A percentile compares a stretch with the other conserved stretches of the same genome.
phyloP scores from a whole-genome alignment of 2,329 filamentous ascomycete species.

The Penicillium sp. region DNA sequence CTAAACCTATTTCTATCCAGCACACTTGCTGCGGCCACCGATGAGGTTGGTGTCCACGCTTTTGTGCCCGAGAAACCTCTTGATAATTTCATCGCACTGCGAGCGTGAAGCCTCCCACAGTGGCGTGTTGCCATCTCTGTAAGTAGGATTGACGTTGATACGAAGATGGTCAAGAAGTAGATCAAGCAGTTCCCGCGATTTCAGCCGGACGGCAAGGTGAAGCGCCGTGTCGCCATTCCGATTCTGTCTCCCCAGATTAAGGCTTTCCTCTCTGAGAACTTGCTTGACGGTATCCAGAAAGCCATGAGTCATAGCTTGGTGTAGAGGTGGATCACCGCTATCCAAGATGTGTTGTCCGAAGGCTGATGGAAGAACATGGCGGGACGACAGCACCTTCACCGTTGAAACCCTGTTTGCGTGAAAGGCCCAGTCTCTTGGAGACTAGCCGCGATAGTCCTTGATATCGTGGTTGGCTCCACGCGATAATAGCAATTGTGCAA shows the following conservation, averaged over 20 bases:
- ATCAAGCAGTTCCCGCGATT: neutral
- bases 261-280: neutral
- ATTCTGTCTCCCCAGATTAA: neutral
- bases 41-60: conserved; percentile 7
- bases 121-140: conserved; percentile 6
- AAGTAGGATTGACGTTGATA: neutral
- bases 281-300: neutral
- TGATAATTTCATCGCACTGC: conserved; percentile 1
- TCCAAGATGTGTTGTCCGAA: neutral
- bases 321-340: neutral
- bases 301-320: neutral
- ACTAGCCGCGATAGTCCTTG: conserved; percentile 1
- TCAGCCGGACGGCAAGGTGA: neutral
- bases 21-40: neutral
- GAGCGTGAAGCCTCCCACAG: conserved; percentile 5
- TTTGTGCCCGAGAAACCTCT: conserved; percentile 1
- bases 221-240: neutral
- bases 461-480: neutral
- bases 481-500: neutral
- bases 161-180: neutral
- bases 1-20: neutral
- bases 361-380: neutral
- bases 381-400: neutral
- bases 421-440: neutral
- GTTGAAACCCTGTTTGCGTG: neutral